Evolutionary conservation across 345 rosid species (phyloP), one percentile per base, ranked within the genome.

Genomic region (Salix purpurea): DNA sequence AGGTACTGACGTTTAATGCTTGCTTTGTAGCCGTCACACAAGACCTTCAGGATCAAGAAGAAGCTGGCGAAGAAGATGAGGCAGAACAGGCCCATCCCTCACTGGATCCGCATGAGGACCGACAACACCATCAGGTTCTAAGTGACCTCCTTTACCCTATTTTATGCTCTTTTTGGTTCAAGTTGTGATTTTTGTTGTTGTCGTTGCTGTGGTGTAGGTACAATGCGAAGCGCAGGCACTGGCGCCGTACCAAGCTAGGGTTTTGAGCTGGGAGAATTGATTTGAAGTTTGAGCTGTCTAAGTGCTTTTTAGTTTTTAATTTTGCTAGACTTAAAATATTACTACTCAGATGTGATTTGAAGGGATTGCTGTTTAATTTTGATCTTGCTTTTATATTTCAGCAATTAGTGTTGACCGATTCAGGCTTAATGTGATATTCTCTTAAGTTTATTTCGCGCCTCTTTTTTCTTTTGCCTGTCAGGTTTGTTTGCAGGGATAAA

Each of bases 241-340:
- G 91, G 94, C 88, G 90, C 67, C 85, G 91, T 34, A 86, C 94
- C 42, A 90, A 90, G 85, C 90, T 90, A 34, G 91, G 93, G 62
- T 90, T 90, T 78, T 90, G 73, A 87, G 83, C 28, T 52, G 60
- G 77, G 36, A 74, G 34, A 32, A 30, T 14, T 58, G 24, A 4
- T 30, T 70, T 8, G 64, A 48, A 70, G 30, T 39, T 73, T 39
- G 67, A 73, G 15, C 67, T 34, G 36, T 73, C 1, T 24, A 19
- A 60, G 9, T 23, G 11, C 14, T 39, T 21, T 75, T 2, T 2
- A 30, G 21, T 30, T 37, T 52, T 67, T 12, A 46, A 23, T 60
- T n/a, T n/a, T 76, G 23, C 14, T 4, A 13, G 58, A 40, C 64
- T 19, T 46, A 18, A 65, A 65, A 52, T 48, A 48, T 58, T 13